Evolutionary conservation across 495 filamentous ascomycete species (phyloP).

Genomic region (Rhypophila decipiens): DNA sequence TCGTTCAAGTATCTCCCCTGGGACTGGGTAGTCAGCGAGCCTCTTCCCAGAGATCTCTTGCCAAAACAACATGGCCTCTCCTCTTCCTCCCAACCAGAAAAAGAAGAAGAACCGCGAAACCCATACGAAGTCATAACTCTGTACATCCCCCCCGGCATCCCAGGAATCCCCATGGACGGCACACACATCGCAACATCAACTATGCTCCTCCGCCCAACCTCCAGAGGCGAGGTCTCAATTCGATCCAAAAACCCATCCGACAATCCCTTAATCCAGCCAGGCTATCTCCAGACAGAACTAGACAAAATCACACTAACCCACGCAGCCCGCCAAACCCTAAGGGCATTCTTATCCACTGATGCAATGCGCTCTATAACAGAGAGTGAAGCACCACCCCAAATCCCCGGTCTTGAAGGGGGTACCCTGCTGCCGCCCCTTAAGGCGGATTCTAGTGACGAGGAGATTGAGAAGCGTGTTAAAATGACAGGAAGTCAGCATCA

Average conservation of each 20-base stretch:
- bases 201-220: conserved; percentile 18
- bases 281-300: conserved; percentile 15
- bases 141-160: neutral
- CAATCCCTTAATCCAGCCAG: conserved; percentile 12
- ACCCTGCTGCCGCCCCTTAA: conserved; percentile 9
- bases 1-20: conserved; percentile 11
- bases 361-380: neutral
- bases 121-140: neutral
- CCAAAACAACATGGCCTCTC: neutral
- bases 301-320: conserved; percentile 16
- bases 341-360: conserved; percentile 15
- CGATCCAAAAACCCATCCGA: conserved; percentile 19
- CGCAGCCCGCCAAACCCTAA: conserved; percentile 39
- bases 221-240: conserved; percentile 28
- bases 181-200: neutral
- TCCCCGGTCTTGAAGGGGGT: conserved; percentile 28
- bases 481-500: conserved; percentile 3
- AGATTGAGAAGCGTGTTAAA: conserved; percentile 22
- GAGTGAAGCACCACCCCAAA: neutral
- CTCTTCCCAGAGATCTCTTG: neutral
- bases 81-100: too few relatives aligned
- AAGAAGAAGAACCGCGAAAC: neutral
- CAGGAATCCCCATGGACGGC: neutral
- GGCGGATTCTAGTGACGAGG: conserved; percentile 34
- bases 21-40: neutral